phyloP scores from a whole-genome alignment of 495 filamentous ascomycete species.

The Trichocladium uniseriatum region DNA sequence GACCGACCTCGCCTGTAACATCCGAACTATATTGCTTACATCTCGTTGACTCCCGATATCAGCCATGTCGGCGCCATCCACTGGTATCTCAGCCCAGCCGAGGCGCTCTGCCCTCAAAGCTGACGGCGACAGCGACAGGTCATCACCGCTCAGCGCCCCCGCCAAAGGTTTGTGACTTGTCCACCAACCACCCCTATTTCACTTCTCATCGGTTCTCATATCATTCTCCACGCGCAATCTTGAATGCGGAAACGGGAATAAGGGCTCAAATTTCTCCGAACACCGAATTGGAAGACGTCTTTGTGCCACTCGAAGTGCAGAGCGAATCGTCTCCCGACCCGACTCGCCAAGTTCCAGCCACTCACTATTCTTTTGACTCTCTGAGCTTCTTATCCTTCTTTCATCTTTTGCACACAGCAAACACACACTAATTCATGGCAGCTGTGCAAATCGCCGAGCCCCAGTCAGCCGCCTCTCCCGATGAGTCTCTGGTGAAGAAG shows the following conservation, averaged over 20 bases:
- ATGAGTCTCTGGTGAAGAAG: conserved; percentile 34
- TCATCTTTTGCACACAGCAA: neutral
- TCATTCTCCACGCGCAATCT: neutral
- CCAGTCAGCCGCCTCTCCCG: conserved; percentile 21
- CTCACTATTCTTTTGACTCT: no score
- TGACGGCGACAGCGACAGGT: conserved; percentile 32
- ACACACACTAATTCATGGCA: conserved; percentile 20
- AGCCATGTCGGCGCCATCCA: conserved; percentile 22
- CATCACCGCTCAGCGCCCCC: conserved; percentile 26
- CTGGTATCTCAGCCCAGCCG: conserved; percentile 18
- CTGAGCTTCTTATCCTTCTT: no score
- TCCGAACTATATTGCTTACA: no score
- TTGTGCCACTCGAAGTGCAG: neutral
- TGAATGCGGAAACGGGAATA: neutral
- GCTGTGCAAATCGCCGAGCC: conserved; percentile 44
- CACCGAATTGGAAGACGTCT: neutral
- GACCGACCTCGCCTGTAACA: no score
- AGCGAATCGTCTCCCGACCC: no score
- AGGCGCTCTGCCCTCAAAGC: conserved; percentile 37
- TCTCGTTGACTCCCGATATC: neutral
- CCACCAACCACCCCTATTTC: neutral
- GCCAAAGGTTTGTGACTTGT: conserved; percentile 35
- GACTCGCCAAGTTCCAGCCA: neutral
- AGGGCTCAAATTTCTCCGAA: neutral
- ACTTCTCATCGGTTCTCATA: no score